These are phyloP conservation scores for Globisporangium mamillatum DNA, from an alignment of 352 stramenopile species.

Conservation along the genomic window DNA sequence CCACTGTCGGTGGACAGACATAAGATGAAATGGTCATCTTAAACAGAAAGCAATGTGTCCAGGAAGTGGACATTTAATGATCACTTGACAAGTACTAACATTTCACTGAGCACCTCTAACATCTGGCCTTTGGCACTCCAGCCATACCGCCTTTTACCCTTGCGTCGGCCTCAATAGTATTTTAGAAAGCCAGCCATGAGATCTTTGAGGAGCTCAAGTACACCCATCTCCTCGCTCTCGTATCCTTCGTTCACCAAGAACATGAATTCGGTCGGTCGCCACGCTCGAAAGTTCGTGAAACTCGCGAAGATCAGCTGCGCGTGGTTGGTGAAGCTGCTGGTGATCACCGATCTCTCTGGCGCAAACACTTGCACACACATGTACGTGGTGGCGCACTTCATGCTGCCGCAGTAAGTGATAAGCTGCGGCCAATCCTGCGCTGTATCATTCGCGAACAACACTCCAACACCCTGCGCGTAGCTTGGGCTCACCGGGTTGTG, in stretches of 20 bases:
- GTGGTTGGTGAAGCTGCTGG: conserved; percentile 42
- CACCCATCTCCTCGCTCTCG: neutral
- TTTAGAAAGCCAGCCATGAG: neutral
- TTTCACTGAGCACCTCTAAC: no score
- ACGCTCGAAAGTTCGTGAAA: conserved; percentile 28
- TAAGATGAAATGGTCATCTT: neutral
- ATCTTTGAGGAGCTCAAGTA: neutral
- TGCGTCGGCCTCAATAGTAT: neutral
- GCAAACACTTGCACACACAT: conserved; percentile 39
- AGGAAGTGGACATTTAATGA: no score
- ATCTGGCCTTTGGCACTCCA: no score
- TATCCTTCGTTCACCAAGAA: neutral
- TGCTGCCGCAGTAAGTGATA: conserved; percentile 43
- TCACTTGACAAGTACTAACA: no score
- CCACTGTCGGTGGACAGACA: neutral
- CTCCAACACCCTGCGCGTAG: conserved; percentile 45
- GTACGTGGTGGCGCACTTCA: conserved; percentile 45
- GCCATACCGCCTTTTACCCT: no score
- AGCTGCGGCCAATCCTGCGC: conserved; percentile 26
- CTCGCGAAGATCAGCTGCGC: conserved; percentile 34
- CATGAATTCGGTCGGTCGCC: conserved; percentile 20
- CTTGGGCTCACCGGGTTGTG: conserved; percentile 29
- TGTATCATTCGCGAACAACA: conserved; percentile 25
- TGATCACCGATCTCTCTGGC: conserved; percentile 27
- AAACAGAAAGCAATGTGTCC: no score